These are phyloP conservation scores for Aspergillus aculeatinus DNA, from an alignment of 2,329 filamentous ascomycete species.

Conservation along the genomic window DNA sequence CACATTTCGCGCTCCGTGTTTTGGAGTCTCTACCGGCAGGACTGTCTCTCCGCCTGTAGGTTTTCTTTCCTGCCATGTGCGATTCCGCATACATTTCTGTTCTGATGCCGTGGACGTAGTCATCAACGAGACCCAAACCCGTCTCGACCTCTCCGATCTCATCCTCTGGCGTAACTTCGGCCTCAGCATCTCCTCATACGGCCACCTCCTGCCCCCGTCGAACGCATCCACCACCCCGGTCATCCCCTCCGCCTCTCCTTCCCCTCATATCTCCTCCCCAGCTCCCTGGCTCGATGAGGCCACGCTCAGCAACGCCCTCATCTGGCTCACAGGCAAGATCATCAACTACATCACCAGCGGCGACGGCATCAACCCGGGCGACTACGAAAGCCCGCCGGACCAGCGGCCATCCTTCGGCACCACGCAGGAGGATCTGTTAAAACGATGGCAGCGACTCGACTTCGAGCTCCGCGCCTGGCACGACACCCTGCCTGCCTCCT, in stretches of 20 bases:
- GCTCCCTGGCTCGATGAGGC: slow-evolving; percentile 11
- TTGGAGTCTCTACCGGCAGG: slow-evolving; percentile 21
- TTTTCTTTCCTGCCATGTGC: background rate
- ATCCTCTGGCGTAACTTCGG: slow-evolving; percentile 19
- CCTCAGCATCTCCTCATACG: slow-evolving; percentile 2
- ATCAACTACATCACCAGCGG: slow-evolving; percentile 18
- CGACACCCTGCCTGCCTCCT: slow-evolving; percentile 53
- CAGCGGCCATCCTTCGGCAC: slow-evolving; percentile 13
- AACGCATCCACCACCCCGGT: no score
- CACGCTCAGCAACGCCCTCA: slow-evolving; percentile 16
- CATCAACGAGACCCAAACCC: slow-evolving; percentile 18
- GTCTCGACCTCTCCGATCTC: slow-evolving; percentile 15
- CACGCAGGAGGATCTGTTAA: slow-evolving; percentile 15
- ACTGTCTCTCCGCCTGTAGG: slow-evolving; percentile 21
- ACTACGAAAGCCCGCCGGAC: slow-evolving; percentile 10
- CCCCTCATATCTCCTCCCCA: no score
- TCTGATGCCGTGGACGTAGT: slow-evolving; percentile 2
- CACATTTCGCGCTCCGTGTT: slow-evolving; percentile 14
- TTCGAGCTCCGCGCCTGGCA: slow-evolving; percentile 56
- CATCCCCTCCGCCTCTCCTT: no score
- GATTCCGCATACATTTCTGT: no score
- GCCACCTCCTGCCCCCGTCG: background rate
- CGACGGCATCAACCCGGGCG: slow-evolving; percentile 10
- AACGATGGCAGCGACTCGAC: slow-evolving; percentile 52
- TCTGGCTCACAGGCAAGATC: slow-evolving; percentile 21